Base-by-base conservation (phyloP, 306 rosid genomes). In the Gleditsia sinensis region DNA sequence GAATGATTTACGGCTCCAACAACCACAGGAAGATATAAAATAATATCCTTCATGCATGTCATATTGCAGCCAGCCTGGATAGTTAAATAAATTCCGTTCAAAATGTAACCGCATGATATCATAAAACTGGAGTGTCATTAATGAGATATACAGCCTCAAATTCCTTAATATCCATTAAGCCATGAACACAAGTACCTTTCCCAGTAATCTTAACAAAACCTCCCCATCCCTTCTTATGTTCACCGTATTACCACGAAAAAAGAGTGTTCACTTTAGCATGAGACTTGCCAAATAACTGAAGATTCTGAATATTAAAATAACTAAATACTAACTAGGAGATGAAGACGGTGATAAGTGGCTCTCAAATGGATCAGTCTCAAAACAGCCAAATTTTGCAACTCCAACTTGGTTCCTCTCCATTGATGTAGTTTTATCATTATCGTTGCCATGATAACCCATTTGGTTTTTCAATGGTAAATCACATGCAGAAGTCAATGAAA, bases 331-430 rank as follows among this genome's bases (percentile, higher is more conserved):
- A 88, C 95, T 75, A 69, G 80, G 62, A 1, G 39, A 43, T 3
- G 79, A 49, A 36, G 87, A 75, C 58, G 60, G 70, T 4, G 82
- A 71, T 62, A 66, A 34, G 40, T 67, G 64, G 72, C 71, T 59
- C 36, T 83, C 85, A 74, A 83, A 62, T 17, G 83, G 71, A 68
- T 89, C 81, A 16, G 90, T 87, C 1, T 86, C 82, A 11, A 27
- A 23, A 76, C 40, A 46, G 48, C 67, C 53, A 34, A 55, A 20
- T 62, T 63, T 79, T 37, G 34, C 65, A 30, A 53, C 32, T 23
- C 1, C 65, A 30, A 53, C 32, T 23, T 3, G 17, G 24, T 17
- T 54, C 60, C 28, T 54, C n/a, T 49, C 10, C 34, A 81, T 17
- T 7, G 86, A 58, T 16, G 58, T 19, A 10, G 25, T 57, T 20